Conservation (phyloP, 768 basidiomycete genomes). For the Amanita muscaria region DNA sequence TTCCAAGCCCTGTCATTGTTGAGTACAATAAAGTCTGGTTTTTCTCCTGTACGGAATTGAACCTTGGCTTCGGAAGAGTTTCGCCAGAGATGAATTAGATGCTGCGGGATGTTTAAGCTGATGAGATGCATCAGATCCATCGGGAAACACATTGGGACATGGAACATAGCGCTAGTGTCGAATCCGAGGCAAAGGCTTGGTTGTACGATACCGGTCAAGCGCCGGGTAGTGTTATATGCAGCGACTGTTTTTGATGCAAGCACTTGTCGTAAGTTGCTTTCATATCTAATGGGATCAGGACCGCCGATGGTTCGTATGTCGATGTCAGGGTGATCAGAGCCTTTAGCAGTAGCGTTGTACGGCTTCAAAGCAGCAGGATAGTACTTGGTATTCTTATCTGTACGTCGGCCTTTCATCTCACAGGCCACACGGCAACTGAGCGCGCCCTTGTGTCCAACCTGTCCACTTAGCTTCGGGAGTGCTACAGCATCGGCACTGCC, state of each 20-base stretch:
- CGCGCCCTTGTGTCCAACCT: neutral
- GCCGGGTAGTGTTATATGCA: neutral
- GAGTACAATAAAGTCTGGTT: constrained; percentile 3
- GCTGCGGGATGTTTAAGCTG: constrained; percentile 1
- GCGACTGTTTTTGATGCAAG: neutral
- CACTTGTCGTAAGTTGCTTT: neutral
- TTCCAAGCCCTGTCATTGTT: constrained; percentile 1
- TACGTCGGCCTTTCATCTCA: neutral
- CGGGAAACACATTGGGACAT: constrained; percentile 7
- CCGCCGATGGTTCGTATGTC: constrained; percentile 1
- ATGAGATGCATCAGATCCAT: constrained; percentile 6
- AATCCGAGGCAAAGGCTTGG: constrained; percentile 4
- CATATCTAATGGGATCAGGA: constrained; percentile 1
- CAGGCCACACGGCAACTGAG: neutral
- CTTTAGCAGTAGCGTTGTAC: too few species aligned
- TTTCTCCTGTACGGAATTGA: neutral
- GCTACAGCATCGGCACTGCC: constrained; percentile 2
- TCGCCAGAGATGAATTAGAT: constrained; percentile 6
- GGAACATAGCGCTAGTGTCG: neutral
- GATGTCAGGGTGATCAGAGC: constrained; percentile 4
- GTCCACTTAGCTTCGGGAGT: constrained; percentile 1
- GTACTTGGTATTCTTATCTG: neutral
- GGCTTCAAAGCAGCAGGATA: constrained; percentile 3
- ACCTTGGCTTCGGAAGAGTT: constrained; percentile 2
- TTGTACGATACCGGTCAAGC: neutral